Evolutionary conservation across 2,329 filamentous ascomycete genomes (phyloP), one percentile per base, ranked within the genome.

Genomic region (Pseudonectria buxi): DNA sequence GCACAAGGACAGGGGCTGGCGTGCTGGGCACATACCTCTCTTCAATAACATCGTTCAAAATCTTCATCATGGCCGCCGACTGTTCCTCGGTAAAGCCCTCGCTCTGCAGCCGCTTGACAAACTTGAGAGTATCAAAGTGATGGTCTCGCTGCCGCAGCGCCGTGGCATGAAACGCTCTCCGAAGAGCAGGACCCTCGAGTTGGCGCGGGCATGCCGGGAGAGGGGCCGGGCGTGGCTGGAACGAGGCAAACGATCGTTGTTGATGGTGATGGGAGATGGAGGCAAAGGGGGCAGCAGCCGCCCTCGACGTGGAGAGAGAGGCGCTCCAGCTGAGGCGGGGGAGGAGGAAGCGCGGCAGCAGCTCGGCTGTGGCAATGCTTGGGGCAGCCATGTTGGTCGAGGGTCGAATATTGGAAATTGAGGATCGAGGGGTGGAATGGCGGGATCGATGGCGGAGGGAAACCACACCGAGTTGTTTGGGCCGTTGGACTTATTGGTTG

Each of bases 71-170:
- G n/a, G 92, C 90, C 16, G 87, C 88, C 3, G 89, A 82, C 64
- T 98, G 92, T 49, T 89, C 84, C 61, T 96, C 90, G 15, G 87
- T 95, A 61, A 96, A 95, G 0, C 92, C 92, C 59, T 98, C 92
- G 47, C 78, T 78, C 60, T 90, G 81, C 27, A 98, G 70, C 34
- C 86, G 75, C 64, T 95, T 86, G 26, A 98, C 89, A 58, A 98
- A 95, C 66, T 95, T 95, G 43, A 98, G 76, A 1, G 92, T 98
- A 63, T 98, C 92, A 58, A 98, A 98, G 63, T 98, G 89, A 62
- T 98, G 92, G 54, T 95, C 89, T 46, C 84, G 77, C 34, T 61
- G 58, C 33, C 67, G 73, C 26, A 64, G 53, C 1, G 49, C 36
- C 1, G 86, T 83, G 25, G 78, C 74, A 59, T 88, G 83, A 58